These are phyloP conservation scores for Chaetothyriales sp. DNA, from an alignment of 2,329 filamentous ascomycete genomes.

Conservation along the genomic window DNA sequence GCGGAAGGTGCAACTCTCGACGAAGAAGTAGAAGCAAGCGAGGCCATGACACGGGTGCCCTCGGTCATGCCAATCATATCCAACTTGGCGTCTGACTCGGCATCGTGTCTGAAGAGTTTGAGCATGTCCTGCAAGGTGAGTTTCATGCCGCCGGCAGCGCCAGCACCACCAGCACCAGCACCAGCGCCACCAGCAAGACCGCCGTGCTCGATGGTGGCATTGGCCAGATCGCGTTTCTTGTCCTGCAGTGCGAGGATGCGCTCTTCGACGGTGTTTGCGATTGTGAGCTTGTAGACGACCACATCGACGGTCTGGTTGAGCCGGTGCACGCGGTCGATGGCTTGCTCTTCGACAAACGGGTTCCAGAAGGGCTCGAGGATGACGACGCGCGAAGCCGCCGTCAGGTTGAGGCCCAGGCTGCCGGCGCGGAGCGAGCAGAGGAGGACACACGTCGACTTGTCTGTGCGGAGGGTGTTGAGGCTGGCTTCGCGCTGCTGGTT, in stretches of 20 bases:
- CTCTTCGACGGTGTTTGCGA: slow-evolving; percentile 76
- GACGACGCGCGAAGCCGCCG: slow-evolving; percentile 80
- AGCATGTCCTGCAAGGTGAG: slow-evolving; percentile 87
- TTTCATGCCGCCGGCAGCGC: slow-evolving; percentile 56
- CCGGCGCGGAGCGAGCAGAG: slow-evolving; percentile 92
- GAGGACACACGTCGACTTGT: slow-evolving; percentile 61
- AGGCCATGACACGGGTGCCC: not conserved
- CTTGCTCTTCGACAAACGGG: slow-evolving; percentile 96
- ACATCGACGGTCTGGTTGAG: slow-evolving; percentile 93
- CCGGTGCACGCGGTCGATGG: slow-evolving; percentile 95
- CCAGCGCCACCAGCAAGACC: not conserved
- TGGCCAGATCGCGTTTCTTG: slow-evolving; percentile 81
- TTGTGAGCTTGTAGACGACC: slow-evolving; percentile 84
- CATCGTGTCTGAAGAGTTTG: slow-evolving; percentile 66
- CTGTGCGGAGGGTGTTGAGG: slow-evolving; percentile 58
- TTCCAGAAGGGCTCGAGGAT: slow-evolving; percentile 99
- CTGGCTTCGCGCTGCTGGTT: slow-evolving; percentile 86
- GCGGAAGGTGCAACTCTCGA: too few relatives aligned
- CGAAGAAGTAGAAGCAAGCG: not conserved
- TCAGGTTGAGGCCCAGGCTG: slow-evolving; percentile 82
- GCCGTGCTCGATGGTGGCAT: slow-evolving; percentile 55
- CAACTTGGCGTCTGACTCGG: slow-evolving; percentile 29
- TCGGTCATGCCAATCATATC: slow-evolving; percentile 8
- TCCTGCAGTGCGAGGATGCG: slow-evolving; percentile 89
- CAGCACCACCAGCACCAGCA: slow-evolving; percentile 39